Conservation (phyloP, 31 red algal genomes). For the Asparagopsis taxiformis region DNA sequence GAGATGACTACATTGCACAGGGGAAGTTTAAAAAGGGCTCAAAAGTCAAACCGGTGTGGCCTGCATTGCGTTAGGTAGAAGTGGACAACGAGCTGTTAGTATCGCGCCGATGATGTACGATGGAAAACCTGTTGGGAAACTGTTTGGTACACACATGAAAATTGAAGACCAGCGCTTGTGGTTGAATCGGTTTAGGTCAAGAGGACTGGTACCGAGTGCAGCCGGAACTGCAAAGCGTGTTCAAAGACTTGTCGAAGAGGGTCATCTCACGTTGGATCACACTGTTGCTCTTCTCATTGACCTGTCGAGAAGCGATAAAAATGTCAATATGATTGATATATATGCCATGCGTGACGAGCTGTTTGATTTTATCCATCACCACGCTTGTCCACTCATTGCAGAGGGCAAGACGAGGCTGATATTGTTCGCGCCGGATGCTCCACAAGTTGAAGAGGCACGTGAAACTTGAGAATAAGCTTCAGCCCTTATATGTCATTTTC, state of each 20-base stretch:
- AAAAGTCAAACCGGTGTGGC: constrained; percentile 29
- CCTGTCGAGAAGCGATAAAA: constrained; percentile 11
- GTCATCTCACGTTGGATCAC: constrained; percentile 30
- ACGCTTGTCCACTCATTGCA: background rate
- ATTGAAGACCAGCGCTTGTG: constrained; percentile 24
- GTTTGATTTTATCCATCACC: constrained; percentile 33
- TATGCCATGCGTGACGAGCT: constrained; percentile 5
- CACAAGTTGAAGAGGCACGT: background rate
- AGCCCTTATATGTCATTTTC: background rate
- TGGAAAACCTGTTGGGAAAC: constrained; percentile 43
- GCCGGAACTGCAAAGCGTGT: constrained; percentile 44
- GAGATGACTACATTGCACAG: constrained; percentile 8
- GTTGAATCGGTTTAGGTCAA: constrained; percentile 15
- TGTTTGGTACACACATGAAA: constrained; percentile 45
- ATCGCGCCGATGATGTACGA: constrained; percentile 30
- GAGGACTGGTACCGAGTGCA: constrained; percentile 19
- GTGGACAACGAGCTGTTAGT: constrained; percentile 17
- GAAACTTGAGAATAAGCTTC: background rate
- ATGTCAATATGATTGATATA: constrained; percentile 33
- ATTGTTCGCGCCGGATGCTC: constrained; percentile 3
- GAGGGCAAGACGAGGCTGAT: constrained; percentile 28
- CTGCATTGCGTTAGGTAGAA: constrained; percentile 14
- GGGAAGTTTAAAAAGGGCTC: constrained; percentile 14
- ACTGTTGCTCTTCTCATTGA: constrained; percentile 37
- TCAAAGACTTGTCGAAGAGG: constrained; percentile 40